Base-by-base conservation (phyloP, 2,329 filamentous ascomycete genomes). In the Exophiala sp. region DNA sequence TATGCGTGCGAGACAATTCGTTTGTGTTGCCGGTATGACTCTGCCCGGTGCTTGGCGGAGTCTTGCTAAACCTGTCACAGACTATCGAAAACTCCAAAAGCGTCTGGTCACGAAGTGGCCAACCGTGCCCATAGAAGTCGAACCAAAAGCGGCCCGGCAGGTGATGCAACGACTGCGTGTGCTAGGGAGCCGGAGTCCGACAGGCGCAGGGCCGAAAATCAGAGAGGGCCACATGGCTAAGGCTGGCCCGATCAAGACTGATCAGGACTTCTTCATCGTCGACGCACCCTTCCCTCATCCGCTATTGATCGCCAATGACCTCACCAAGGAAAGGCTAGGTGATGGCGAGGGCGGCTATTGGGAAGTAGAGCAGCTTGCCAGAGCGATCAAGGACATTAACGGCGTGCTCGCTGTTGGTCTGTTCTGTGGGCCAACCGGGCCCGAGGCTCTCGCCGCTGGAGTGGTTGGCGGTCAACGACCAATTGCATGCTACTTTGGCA, bases 381-480 rank as follows among this genome's bases (percentile, higher is more conserved):
- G 77, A 56, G 78, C 79, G 61, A 83, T 97, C 63, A 88, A 94
- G 67, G 75, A 76, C 58, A 85, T 95, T 57, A 83, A 86, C 1
- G 93, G 93, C 43, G 88, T 98, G 7, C 75, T 96, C 46, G 93
- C 95, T 65, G 90, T 94, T 22, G 93, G 93, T 11, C 77, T 98
- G 39, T 98, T 98, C 73, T 80, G 82, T 35, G 91, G 91, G 2
- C 65, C 82, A 62, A 90, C 91, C 53, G 91, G 91, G 0, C 73
- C 80, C 13, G 76, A 94, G 66, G 79, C 81, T 52, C 79, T 78
- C 35, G 73, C 77, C 47, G 73, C 77, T 51, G 76, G 81, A 57
- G 70, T 75, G 63, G 70, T 81, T 41, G 84, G 86, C 41, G 89
- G 87, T 1, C 88, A 96, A 72, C 95, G 91, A 71, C 93, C 93